A percentile compares a stretch with the other conserved stretches of the same genome.
Conservation (phyloP, 768 basidiomycete genomes). For the Mycena venus region DNA sequence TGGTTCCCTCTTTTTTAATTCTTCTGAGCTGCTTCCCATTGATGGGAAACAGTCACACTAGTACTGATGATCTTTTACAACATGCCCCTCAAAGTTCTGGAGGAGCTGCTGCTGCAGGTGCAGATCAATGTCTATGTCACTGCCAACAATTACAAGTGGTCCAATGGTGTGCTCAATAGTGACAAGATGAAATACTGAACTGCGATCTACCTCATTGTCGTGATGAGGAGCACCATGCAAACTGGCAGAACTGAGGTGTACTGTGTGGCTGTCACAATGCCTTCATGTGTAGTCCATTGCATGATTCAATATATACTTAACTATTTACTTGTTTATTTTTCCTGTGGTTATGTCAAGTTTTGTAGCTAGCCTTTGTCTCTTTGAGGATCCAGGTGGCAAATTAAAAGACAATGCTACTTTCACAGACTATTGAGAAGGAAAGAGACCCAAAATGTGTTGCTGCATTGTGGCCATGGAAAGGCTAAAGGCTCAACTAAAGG, state of each 20-base stretch:
- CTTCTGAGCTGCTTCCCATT: slow-evolving; percentile 23
- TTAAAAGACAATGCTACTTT: no score
- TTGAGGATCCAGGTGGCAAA: no score
- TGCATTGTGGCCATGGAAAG: no score
- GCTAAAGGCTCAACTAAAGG: no score
- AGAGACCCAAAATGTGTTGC: no score
- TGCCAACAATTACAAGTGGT: slow-evolving; percentile 82
- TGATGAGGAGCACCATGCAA: slow-evolving; percentile 83
- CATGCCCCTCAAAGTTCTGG: slow-evolving; percentile 79
- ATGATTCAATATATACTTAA: no score
- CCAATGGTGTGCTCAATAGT: slow-evolving; percentile 71
- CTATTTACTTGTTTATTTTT: no score
- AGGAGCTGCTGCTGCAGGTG: slow-evolving; percentile 72
- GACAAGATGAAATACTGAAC: slow-evolving; percentile 88
- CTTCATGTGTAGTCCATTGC: slow-evolving; percentile 86
- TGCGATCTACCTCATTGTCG: slow-evolving; percentile 73
- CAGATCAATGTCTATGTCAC: slow-evolving; percentile 71
- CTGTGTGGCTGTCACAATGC: slow-evolving; percentile 80
- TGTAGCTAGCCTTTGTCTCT: no score
- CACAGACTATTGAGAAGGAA: no score
- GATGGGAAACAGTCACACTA: slow-evolving; percentile 79
- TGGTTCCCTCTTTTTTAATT: slow-evolving; percentile 39
- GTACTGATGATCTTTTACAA: slow-evolving; percentile 77
- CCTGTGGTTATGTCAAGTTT: no score
- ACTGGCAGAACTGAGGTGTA: slow-evolving; percentile 93